phyloP scores from a whole-genome alignment of 768 basidiomycete species.

The Tricholoma terreum region DNA sequence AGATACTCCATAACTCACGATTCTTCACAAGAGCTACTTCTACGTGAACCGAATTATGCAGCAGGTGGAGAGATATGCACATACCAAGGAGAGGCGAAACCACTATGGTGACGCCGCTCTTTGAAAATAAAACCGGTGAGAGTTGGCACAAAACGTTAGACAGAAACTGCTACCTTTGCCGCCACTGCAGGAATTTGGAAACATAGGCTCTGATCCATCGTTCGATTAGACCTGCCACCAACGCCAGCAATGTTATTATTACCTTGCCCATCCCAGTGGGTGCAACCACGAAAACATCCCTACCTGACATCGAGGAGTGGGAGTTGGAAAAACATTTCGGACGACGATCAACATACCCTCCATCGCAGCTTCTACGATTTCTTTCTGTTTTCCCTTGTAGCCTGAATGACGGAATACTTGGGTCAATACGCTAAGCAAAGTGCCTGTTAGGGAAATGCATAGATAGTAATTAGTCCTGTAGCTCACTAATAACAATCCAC shows the following conservation, averaged over 20 bases:
- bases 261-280: slow-evolving; percentile 93
- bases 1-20: too few species aligned
- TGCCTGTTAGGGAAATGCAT: background rate
- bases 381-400: slow-evolving; percentile 77
- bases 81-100: slow-evolving; percentile 75
- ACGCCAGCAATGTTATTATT: background rate
- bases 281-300: slow-evolving; percentile 75
- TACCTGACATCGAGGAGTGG: slow-evolving; percentile 36
- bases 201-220: slow-evolving; percentile 61
- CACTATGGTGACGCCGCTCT: slow-evolving; percentile 72
- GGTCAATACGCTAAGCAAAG: slow-evolving; percentile 9
- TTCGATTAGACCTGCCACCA: background rate
- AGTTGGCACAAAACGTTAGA: background rate
- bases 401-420: slow-evolving; percentile 65
- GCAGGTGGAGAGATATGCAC: slow-evolving; percentile 12
- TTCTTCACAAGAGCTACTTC: slow-evolving; percentile 66
- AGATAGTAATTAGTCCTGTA: background rate
- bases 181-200: slow-evolving; percentile 82
- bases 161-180: slow-evolving; percentile 41
- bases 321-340: background rate
- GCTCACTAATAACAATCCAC: slow-evolving; percentile 10
- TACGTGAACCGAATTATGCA: background rate
- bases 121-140: background rate
- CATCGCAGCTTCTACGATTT: slow-evolving; percentile 70
- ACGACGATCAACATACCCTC: slow-evolving; percentile 37